Evolutionary conservation across 768 basidiomycete genomes (phyloP).

Genomic region (Dioszegia hungarica): DNA sequence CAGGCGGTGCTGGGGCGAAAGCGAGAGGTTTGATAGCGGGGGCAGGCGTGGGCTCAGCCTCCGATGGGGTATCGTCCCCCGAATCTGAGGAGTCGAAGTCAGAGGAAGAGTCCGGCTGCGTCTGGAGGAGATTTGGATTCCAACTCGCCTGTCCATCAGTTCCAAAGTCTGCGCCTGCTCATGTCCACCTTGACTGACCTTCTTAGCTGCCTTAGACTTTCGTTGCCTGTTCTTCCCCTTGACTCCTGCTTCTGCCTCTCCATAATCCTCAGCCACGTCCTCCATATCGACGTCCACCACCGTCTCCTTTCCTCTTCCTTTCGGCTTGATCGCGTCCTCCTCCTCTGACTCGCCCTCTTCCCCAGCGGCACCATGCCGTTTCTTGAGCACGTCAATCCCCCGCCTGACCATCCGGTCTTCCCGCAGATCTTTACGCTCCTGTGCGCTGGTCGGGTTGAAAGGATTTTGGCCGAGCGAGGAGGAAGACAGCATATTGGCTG

Average conservation of each 20-base stretch:
- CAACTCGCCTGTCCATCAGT: conserved; percentile 19
- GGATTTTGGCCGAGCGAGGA: conserved; percentile 45
- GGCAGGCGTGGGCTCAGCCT: background rate
- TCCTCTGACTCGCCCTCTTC: conserved; percentile 22
- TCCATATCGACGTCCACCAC: conserved; percentile 21
- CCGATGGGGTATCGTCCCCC: conserved; percentile 17
- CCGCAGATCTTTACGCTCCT: conserved; percentile 29
- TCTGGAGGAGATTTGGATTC: conserved; percentile 26
- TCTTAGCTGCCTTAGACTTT: conserved; percentile 8
- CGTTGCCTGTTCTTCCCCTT: conserved; percentile 1
- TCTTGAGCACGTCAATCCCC: conserved; percentile 30
- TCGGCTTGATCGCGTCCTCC: conserved; percentile 39
- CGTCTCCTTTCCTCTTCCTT: conserved; percentile 32
- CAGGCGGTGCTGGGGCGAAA: no score
- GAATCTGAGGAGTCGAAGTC: conserved; percentile 39
- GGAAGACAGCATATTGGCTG: conserved; percentile 33
- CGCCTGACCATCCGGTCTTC: conserved; percentile 45
- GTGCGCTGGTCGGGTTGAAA: conserved; percentile 33
- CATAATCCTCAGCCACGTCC: background rate
- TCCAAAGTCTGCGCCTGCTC: background rate
- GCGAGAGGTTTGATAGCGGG: no score
- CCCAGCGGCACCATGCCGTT: conserved; percentile 21
- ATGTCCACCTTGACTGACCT: background rate
- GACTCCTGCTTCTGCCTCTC: background rate
- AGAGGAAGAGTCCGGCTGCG: conserved; percentile 28